A percentile compares a stretch with the other conserved stretches of the same genome.
phyloP scores from a whole-genome alignment of 495 filamentous ascomycete species.

The Podospora didyma region DNA sequence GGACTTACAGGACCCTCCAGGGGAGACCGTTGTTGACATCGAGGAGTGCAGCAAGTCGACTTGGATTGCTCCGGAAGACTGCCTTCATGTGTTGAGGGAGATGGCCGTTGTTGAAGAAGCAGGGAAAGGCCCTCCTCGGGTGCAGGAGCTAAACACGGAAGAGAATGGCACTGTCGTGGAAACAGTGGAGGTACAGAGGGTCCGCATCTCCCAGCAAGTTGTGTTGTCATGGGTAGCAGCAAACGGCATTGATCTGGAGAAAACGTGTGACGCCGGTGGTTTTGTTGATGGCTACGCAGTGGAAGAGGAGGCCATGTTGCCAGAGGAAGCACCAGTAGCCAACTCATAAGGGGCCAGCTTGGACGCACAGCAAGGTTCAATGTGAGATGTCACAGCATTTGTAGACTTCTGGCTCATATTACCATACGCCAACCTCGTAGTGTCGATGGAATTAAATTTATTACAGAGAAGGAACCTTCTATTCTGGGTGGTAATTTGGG shows the following conservation, averaged over 20 bases:
- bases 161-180: not conserved
- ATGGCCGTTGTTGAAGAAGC: conserved; percentile 71
- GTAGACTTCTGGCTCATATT: too few species aligned
- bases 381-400: too few species aligned
- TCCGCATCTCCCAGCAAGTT: conserved; percentile 50
- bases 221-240: conserved; percentile 51
- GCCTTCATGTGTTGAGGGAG: conserved; percentile 69
- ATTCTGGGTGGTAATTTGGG: too few species aligned
- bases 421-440: too few species aligned
- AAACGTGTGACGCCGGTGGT: conserved; percentile 51
- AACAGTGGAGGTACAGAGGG: conserved; percentile 36
- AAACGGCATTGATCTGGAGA: conserved; percentile 42
- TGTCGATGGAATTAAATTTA: too few species aligned
- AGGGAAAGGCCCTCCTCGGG: conserved; percentile 37
- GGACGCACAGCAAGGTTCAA: not conserved
- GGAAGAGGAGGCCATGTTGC: conserved; percentile 15
- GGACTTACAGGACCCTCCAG: conserved; percentile 8
- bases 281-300: conserved; percentile 51
- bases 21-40: conserved; percentile 30
- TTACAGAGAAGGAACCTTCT: too few species aligned
- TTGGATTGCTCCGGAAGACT: conserved; percentile 79
- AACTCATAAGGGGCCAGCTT: too few species aligned
- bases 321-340: conserved; percentile 31
- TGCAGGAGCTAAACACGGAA: conserved; percentile 10
- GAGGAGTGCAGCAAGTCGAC: conserved; percentile 52